Base-by-base conservation (phyloP, 495 filamentous ascomycete species). In the Sordaria brevicollis region DNA sequence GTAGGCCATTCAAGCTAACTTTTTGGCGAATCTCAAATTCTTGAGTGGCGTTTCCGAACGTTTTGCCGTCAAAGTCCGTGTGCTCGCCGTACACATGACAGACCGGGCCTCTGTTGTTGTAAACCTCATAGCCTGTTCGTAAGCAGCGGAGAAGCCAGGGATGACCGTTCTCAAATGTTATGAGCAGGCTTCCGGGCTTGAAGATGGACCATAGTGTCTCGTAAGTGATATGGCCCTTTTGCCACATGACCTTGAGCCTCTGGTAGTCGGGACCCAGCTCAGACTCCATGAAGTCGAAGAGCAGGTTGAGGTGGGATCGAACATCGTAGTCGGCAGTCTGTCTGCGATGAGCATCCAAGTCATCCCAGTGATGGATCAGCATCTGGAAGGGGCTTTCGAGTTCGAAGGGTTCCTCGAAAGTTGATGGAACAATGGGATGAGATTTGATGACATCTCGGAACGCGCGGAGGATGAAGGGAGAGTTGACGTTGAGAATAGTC, bases 401-500 rank as follows among this genome's bases (percentile, higher is more conserved):
- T 72, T 80, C 74, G 25, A 79, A 29, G 35, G 78, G 68, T 9
- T 74, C 72, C n/a, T 69, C 73, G 29, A 79, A 79, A 67, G 80
- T 79, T 0, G 78, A 73, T 8, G 80, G 76, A 10, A 79, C 78
- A 2, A 74, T 70, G 1, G 80, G 75, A 41, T 84, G 82, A 35
- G 77, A 81, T n/a, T 75, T 75, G 57, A 85, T 71, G 5, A 81
- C 74, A 21, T 43, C n/a, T 21, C 39, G n/a, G n/a, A 43, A 43
- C 17, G 77, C 76, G 43, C 72, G 73, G 29, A 83, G 76, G 13
- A 85, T 76, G 31, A 80, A 69, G 1, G 79, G 79, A 2, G 83
- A 85, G 67, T 85, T 83, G 70, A 85, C 77, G 21, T 78, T 71
- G 15, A 85, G 68, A 7, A 65, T 73, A 13, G 75, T 80, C 70